These are phyloP conservation scores for Ophiocordyceps camponoti-leonardi DNA, from an alignment of 2,329 filamentous ascomycete genomes.

Conservation along the genomic window DNA sequence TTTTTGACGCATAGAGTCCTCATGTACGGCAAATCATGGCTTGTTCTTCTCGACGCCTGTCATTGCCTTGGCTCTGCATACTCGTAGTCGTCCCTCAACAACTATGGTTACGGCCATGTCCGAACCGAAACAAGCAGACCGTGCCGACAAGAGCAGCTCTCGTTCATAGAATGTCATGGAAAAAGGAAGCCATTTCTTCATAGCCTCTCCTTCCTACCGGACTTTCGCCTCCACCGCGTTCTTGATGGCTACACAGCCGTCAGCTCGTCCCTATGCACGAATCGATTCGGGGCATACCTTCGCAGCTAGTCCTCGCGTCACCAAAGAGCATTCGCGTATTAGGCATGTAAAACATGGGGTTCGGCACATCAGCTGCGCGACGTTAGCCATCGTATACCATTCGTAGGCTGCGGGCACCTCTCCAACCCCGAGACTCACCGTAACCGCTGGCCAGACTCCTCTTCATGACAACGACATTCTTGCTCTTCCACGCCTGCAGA, in stretches of 20 bases:
- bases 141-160: not conserved
- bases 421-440: constrained; percentile 30
- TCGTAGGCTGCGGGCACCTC: not conserved
- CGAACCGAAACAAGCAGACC: not conserved
- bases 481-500: constrained; percentile 84
- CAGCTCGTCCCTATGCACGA: not conserved
- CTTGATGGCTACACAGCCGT: constrained; percentile 4
- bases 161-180: not conserved
- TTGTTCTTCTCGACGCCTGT: not conserved
- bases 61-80: not conserved
- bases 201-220: not conserved
- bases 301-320: constrained; percentile 70
- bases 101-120: not conserved
- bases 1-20: not conserved
- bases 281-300: constrained; percentile 35
- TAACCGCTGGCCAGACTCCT: constrained; percentile 77
- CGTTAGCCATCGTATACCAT: not conserved
- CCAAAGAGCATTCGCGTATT: constrained; percentile 85
- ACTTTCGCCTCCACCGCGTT: constrained; percentile 5
- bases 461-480: constrained; percentile 89
- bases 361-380: constrained; percentile 62
- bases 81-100: not conserved
- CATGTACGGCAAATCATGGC: not conserved
- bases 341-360: constrained; percentile 88
- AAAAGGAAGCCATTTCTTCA: not conserved